Evolutionary conservation across 345 rosid genomes (phyloP), one percentile per base, ranked within the genome.

Genomic region (Lumnitzera racemosa): DNA sequence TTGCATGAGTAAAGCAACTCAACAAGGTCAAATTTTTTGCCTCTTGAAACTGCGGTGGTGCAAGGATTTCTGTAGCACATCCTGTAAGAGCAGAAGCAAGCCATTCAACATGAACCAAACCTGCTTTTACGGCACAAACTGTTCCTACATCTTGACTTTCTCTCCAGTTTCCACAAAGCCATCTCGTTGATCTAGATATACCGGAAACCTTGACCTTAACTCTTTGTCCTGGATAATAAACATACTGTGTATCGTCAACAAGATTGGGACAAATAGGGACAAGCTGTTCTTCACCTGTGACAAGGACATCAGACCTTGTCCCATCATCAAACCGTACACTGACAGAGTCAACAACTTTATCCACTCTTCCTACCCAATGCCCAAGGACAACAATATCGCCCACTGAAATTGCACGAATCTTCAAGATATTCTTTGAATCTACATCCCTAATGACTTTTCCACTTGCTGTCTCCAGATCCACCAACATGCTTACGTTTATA

Each of bases 221-320:
- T 78, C 95, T 78, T 76, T 94, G 97, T 66, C 99, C 99, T 12
- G 95, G 96, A 68, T 88, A 81, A 49, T 80, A 88, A 0, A 82
- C 77, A 67, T 70, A 84, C 17, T 75, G 79, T 6, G 82, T 71
- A 80, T 94, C 99, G 57, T 94, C 95, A 3, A 88, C 78, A 23
- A 82, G 43, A 63, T 73, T 85, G 11, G 85, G 71, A 24, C 81
- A 77, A 56, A 80, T 25, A 51, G 99, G 89, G 53, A 83, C 59
- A 64, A 90, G 71, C 55, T 76, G 81, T 53, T 78, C 89, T 46
- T 73, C 83, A 75, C 84, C 89, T 24, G 52, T 47, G 43, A 73
- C 87, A 55, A 55, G 72, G 67, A 94, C 76, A 71, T 89, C 86
- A 55, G 83, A 81, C 53, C 63, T 81, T 5, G 87, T 67, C 27